These are phyloP conservation scores for Citropsis articulata DNA, from an alignment of 345 rosid genomes.

Conservation along the genomic window DNA sequence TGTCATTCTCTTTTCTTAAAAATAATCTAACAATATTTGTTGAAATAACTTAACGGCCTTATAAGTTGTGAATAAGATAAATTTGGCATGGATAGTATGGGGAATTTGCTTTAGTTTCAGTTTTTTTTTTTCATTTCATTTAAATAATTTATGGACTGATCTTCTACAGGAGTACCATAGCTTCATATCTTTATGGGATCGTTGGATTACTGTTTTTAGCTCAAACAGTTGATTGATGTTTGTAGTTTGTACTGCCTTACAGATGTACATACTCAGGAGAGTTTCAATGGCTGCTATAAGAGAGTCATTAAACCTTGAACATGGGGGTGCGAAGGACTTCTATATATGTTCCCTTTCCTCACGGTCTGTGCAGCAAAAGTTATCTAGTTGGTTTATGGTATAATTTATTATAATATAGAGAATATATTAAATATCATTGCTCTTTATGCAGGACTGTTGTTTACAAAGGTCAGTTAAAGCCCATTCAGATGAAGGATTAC, in stretches of 20 bases:
- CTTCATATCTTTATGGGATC: neutral
- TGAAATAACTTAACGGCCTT: neutral
- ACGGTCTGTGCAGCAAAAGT: conserved; percentile 42
- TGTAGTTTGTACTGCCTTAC: conserved; percentile 18
- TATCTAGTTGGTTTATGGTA: neutral
- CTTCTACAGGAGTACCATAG: neutral
- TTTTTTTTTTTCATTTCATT: neutral
- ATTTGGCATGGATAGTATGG: no score
- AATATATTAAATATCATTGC: neutral
- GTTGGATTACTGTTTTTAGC: neutral
- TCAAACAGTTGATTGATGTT: neutral
- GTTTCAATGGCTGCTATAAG: conserved; percentile 96
- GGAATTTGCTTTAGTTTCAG: neutral
- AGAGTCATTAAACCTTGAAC: conserved; percentile 83
- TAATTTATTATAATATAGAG: neutral
- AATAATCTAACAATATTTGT: neutral
- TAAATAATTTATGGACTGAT: neutral
- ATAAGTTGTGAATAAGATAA: neutral
- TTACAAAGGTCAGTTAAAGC: conserved; percentile 96
- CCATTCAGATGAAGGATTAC: conserved; percentile 82
- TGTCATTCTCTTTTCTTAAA: neutral
- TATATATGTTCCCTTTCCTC: conserved; percentile 98
- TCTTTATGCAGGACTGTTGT: conserved; percentile 74
- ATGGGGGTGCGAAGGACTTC: conserved; percentile 84
- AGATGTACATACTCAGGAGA: conserved; percentile 96